Conservation (phyloP, 2,329 filamentous ascomycete species). For the Parasarocladium wereldwijsianum region DNA sequence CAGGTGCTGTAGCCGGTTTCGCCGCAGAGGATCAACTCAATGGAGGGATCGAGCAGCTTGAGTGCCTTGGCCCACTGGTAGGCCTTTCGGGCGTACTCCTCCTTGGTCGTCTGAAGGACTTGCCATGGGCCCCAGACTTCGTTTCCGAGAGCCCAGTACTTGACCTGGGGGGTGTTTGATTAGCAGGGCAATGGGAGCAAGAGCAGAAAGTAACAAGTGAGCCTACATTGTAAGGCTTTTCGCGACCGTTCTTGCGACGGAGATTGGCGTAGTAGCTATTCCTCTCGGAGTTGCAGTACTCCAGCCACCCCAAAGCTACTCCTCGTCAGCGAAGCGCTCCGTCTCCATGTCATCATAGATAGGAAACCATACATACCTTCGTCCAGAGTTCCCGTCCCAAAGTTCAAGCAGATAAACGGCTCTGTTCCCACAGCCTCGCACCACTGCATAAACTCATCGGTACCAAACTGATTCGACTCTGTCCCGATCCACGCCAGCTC, state of each 20-base stretch:
- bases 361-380: constrained; percentile 13
- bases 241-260: constrained; percentile 57
- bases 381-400: constrained; percentile 47
- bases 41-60: constrained; percentile 54
- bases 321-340: not conserved
- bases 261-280: constrained; percentile 75
- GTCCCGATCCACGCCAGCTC: constrained; percentile 69
- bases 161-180: constrained; percentile 28
- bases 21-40: constrained; percentile 61
- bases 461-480: constrained; percentile 69
- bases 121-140: constrained; percentile 55
- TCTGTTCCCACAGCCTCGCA: constrained; percentile 58
- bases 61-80: constrained; percentile 60
- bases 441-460: constrained; percentile 78
- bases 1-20: constrained; percentile 54
- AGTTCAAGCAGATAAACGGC: constrained; percentile 68
- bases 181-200: not conserved
- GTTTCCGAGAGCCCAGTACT: constrained; percentile 79
- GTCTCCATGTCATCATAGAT: not conserved
- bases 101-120: constrained; percentile 53
- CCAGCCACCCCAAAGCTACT: constrained; percentile 55
- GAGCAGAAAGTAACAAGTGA: not conserved
- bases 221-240: constrained; percentile 53
- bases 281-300: constrained; percentile 70
- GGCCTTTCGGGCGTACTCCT: constrained; percentile 54